Conservation (phyloP, 352 stramenopile genomes). For the Phytophthora melonis region DNA sequence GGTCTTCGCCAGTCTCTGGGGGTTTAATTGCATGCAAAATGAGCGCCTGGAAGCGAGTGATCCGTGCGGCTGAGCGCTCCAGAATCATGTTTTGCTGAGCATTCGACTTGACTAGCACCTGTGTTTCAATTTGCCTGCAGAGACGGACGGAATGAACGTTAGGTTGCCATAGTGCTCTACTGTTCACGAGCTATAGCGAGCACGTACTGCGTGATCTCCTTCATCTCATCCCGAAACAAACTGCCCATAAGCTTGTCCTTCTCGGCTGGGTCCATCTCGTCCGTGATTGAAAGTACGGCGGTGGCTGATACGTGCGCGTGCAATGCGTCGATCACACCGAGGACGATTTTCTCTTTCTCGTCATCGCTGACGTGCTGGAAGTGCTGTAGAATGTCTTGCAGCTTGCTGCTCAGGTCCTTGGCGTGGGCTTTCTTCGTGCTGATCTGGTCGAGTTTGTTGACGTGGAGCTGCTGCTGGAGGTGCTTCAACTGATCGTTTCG, state of each 20-base stretch:
- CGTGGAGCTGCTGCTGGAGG: constrained; percentile 59
- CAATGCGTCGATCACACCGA: constrained; percentile 56
- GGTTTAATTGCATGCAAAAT: constrained; percentile 42
- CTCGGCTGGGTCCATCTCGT: constrained; percentile 65
- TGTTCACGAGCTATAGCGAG: not conserved
- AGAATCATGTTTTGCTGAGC: constrained; percentile 71
- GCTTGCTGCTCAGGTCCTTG: constrained; percentile 61
- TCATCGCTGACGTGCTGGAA: constrained; percentile 70
- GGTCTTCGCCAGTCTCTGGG: constrained; percentile 15
- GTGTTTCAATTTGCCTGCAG: constrained; percentile 58
- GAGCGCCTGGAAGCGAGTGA: constrained; percentile 67
- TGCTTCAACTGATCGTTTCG: constrained; percentile 55
- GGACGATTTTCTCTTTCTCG: constrained; percentile 66
- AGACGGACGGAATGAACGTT: not conserved
- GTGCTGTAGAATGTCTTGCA: constrained; percentile 57
- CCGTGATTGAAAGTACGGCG: constrained; percentile 50
- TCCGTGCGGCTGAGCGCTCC: constrained; percentile 61
- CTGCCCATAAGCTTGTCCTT: constrained; percentile 66
- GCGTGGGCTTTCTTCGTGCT: constrained; percentile 52
- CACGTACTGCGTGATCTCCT: constrained; percentile 61
- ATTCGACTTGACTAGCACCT: constrained; percentile 59
- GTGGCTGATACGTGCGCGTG: constrained; percentile 60
- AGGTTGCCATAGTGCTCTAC: not conserved
- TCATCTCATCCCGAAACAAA: constrained; percentile 65
- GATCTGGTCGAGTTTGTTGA: constrained; percentile 60